A percentile compares a stretch with the other conserved stretches of the same genome.
phyloP scores from a whole-genome alignment of 179 eudicot species.

The Drosera spatulata region DNA sequence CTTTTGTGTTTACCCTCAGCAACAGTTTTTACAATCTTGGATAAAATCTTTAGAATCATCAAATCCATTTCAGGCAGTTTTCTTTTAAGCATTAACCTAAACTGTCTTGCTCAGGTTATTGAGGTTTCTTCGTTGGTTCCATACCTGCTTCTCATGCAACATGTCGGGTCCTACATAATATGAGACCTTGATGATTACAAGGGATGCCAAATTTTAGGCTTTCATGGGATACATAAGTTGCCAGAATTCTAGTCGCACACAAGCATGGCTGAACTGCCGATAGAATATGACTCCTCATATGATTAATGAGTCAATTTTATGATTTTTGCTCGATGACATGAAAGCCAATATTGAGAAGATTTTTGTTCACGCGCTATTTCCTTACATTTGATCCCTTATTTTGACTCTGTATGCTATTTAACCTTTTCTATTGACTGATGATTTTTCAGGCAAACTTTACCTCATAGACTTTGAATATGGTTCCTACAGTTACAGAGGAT shows the following conservation, averaged over 20 bases:
- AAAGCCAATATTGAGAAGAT: too few relatives aligned
- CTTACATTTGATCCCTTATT: neutral
- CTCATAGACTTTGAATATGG: constrained; percentile 96
- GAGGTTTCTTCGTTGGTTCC: neutral
- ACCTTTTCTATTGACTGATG: neutral
- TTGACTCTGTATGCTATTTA: neutral
- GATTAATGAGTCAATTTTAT: too few relatives aligned
- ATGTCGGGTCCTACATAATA: neutral
- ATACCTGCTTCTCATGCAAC: neutral
- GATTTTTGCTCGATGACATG: too few relatives aligned
- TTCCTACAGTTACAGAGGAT: constrained; percentile 92
- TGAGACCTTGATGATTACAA: neutral
- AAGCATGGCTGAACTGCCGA: too few relatives aligned
- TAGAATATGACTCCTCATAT: too few relatives aligned
- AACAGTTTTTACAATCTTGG: too few relatives aligned
- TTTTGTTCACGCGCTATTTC: neutral
- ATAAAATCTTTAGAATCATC: too few relatives aligned
- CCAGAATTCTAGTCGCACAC: too few relatives aligned
- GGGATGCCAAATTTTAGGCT: neutral
- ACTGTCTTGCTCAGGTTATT: neutral
- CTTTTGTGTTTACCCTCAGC: neutral
- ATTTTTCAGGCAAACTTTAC: constrained; percentile 66
- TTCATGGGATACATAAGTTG: neutral
- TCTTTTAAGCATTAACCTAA: too few relatives aligned
- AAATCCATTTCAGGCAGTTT: too few relatives aligned